Percentiles rank a stretch among this genome's conserved stretches.
Evolutionary conservation across 495 filamentous ascomycete genomes (phyloP).

Genomic region (Hyaloscypha hepaticicola): DNA sequence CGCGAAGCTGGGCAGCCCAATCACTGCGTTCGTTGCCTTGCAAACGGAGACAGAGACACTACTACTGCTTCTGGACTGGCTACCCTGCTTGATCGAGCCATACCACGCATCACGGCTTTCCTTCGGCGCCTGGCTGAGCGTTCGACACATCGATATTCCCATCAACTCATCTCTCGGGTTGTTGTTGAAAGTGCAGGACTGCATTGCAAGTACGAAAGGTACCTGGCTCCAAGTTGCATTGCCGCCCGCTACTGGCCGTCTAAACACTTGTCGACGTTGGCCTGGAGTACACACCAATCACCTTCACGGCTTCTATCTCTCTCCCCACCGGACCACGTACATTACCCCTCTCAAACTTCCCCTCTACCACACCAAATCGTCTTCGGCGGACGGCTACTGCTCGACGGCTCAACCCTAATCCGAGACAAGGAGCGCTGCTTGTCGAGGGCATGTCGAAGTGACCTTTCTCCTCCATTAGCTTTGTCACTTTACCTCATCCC

Average conservation of each 20-base stretch:
- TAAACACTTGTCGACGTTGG: slow-evolving; percentile 3
- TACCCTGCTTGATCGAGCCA: not conserved
- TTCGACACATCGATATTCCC: not conserved
- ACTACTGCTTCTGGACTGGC: not conserved
- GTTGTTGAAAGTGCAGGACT: not conserved
- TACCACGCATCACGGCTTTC: not conserved
- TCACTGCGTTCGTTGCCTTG: slow-evolving; percentile 7
- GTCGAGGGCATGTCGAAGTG: not conserved
- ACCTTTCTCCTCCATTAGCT: slow-evolving; percentile 12
- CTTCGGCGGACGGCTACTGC: not conserved
- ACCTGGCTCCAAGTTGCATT: not conserved
- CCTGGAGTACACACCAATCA: slow-evolving; percentile 16
- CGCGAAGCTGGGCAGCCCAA: slow-evolving; percentile 11
- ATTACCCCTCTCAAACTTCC: slow-evolving; percentile 14
- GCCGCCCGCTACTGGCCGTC: slow-evolving; percentile 1
- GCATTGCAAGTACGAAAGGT: not conserved
- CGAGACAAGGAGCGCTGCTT: not conserved
- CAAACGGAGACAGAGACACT: not conserved
- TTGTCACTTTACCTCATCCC: slow-evolving; percentile 21
- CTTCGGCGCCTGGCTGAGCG: not conserved
- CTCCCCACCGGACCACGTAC: not conserved
- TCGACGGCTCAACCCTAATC: slow-evolving; percentile 16
- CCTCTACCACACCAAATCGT: slow-evolving; percentile 12
- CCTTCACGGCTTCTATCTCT: slow-evolving; percentile 11
- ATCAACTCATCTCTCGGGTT: slow-evolving; percentile 2